A percentile compares a stretch with the other conserved stretches of the same genome.
phyloP scores from a whole-genome alignment of 2,329 filamentous ascomycete species.

The Diaporthe eres region DNA sequence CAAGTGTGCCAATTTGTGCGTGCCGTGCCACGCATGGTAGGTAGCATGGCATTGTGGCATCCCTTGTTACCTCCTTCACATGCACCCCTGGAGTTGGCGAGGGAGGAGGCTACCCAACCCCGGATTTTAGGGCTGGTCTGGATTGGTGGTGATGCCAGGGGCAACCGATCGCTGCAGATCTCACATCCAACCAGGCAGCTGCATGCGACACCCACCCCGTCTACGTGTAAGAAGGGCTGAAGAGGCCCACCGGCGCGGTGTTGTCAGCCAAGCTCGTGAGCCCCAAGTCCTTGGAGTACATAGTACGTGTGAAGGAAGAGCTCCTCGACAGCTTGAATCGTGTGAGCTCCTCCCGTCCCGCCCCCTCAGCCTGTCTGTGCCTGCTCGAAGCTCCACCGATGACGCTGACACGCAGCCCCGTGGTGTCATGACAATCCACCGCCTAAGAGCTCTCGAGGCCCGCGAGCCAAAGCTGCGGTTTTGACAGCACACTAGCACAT shows the following conservation, averaged over 20 bases:
- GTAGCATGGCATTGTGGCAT: conserved; percentile 7
- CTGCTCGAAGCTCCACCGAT: conserved; percentile 12
- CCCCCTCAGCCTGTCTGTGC: conserved; percentile 5
- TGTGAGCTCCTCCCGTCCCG: conserved; percentile 1
- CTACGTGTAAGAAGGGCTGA: background rate
- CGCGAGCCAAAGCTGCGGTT: background rate
- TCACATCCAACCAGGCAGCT: conserved; percentile 17
- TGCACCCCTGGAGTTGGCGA: conserved; percentile 30
- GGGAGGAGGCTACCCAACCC: conserved; percentile 34
- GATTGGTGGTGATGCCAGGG: conserved; percentile 31
- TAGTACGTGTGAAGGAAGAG: no score
- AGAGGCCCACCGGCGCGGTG: background rate
- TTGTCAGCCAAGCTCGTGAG: conserved; percentile 17
- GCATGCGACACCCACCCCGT: conserved; percentile 4
- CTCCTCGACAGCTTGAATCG: conserved; percentile 18
- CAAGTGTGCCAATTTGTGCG: background rate
- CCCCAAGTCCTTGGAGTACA: background rate
- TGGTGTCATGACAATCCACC: conserved; percentile 25
- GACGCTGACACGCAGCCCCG: conserved; percentile 12
- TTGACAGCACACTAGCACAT: conserved; percentile 25
- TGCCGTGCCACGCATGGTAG: background rate
- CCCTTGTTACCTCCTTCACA: background rate
- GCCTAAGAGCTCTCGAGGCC: background rate
- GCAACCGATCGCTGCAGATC: conserved; percentile 29
- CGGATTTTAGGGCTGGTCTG: conserved; percentile 41